Evolutionary conservation across 2,329 filamentous ascomycete genomes (phyloP).

Genomic region (Fusarium chuoi): DNA sequence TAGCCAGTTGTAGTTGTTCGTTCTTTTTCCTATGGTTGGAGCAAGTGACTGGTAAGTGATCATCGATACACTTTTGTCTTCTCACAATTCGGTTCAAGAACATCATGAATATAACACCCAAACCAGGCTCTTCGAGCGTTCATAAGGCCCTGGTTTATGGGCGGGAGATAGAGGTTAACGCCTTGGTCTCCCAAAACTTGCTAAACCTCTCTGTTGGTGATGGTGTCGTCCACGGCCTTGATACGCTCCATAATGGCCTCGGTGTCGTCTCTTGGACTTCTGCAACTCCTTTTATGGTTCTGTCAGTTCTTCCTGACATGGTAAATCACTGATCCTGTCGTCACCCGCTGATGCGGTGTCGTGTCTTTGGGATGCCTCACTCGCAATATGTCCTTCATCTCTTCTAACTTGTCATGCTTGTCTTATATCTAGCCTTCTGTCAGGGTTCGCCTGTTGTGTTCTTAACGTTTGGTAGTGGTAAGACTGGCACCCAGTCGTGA

Average conservation of each 20-base stretch:
- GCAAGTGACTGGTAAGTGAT: no score
- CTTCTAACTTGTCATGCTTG: background rate
- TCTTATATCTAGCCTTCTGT: no score
- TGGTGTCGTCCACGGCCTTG: background rate
- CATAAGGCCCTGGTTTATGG: background rate
- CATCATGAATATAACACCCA: no score
- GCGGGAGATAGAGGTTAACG: background rate
- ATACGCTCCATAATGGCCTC: background rate
- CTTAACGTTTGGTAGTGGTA: background rate
- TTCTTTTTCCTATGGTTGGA: no score
- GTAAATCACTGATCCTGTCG: background rate
- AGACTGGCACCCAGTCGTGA: background rate
- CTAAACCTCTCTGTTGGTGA: background rate
- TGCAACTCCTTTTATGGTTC: background rate
- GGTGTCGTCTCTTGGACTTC: background rate
- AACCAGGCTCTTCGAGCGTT: background rate
- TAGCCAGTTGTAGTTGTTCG: no score
- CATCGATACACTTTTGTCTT: no score
- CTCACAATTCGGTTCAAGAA: no score
- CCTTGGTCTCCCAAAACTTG: background rate
- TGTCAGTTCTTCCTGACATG: background rate
- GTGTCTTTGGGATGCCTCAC: background rate
- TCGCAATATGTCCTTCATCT: background rate
- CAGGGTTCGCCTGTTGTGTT: background rate
- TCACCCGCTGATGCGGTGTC: background rate